Evolutionary conservation across 164 flowering plant species (phyloP).

Genomic region (Hamamelis virginiana): DNA sequence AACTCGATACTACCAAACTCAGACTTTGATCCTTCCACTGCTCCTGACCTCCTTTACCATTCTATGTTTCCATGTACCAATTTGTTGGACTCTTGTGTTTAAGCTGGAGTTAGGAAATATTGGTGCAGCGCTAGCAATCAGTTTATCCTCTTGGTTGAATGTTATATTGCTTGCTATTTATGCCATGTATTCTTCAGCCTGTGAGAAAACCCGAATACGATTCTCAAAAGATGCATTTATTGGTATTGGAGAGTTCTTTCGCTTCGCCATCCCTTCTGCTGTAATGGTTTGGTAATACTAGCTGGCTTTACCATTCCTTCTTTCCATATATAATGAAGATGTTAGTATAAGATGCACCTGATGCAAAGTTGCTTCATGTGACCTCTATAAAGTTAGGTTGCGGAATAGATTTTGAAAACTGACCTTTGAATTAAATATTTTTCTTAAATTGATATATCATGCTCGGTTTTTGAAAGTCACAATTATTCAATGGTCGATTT

Average conservation of each 20-base stretch:
- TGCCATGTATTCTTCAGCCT: constrained; percentile 30
- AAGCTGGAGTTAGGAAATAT: constrained; percentile 23
- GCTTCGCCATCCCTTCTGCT: constrained; percentile 42
- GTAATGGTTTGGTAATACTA: constrained; percentile 48
- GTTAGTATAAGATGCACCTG: no score
- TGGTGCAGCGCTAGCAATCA: constrained; percentile 38
- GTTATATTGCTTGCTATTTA: constrained; percentile 29
- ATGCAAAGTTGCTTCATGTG: no score
- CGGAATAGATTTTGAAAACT: no score
- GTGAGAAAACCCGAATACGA: constrained; percentile 22
- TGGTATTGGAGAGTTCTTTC: constrained; percentile 27
- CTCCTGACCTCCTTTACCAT: constrained; percentile 23
- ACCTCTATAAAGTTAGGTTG: no score
- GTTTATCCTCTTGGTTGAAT: constrained; percentile 37
- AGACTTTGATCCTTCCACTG: constrained; percentile 43
- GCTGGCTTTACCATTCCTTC: neutral
- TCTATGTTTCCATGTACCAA: constrained; percentile 27
- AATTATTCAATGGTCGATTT: no score
- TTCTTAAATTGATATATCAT: no score
- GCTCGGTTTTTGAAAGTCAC: no score
- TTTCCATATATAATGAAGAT: no score
- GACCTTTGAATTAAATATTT: no score
- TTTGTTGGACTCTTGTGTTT: constrained; percentile 36
- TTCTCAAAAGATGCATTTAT: constrained; percentile 28
- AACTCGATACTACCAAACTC: constrained; percentile 35